Evolutionary conservation across 2,329 filamentous ascomycete species (phyloP), one percentile per base, ranked within the genome.

Genomic region (Neoascochyta sp.): DNA sequence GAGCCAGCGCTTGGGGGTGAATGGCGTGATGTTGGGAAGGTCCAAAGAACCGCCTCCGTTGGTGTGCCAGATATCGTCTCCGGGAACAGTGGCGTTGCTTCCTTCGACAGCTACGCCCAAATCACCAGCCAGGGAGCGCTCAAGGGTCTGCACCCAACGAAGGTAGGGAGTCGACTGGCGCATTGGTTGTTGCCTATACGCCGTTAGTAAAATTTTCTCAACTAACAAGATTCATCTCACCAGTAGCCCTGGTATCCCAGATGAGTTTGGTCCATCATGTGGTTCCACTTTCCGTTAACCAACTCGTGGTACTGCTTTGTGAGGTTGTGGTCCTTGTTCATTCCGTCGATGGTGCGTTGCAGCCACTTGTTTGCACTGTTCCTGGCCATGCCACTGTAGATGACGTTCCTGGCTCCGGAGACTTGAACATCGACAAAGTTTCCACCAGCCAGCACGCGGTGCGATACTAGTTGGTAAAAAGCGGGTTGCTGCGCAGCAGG

Each of bases 161-260:
- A 83, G 67, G 6, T 75, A 71, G 0, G 81, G 80, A 1, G 82
- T 70, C 0, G 73, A 73, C 50, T 86, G 82, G 18, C 80, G 69
- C 81, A 84, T 84, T 1, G 82, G 80, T 53, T 85, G 81, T 59
- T 86, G 81, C 80, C 80, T 61, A 61, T 15, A 10, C n/a, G n/a
- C n/a, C n/a, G n/a, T 39, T 18, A 46, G 22, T 20, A 10, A 20
- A 20, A 20, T 7, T 20, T n/a, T n/a, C n/a, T n/a, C n/a, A n/a
- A n/a, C n/a, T n/a, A n/a, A n/a, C n/a, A n/a, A n/a, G n/a, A n/a
- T n/a, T 7, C 3, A 11, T 3, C 51, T 41, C 40, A 61, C 60
- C 62, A 65, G 39, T 61, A 63, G 9, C 58, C 57, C 39, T 62
- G 54, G 32, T 64, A 63, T 9, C 60, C 59, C n/a, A 64, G 34